Percentiles rank a stretch among this genome's conserved stretches.
Conservation (phyloP, 441 rosid species). For the Gossypium schwendimanii region DNA sequence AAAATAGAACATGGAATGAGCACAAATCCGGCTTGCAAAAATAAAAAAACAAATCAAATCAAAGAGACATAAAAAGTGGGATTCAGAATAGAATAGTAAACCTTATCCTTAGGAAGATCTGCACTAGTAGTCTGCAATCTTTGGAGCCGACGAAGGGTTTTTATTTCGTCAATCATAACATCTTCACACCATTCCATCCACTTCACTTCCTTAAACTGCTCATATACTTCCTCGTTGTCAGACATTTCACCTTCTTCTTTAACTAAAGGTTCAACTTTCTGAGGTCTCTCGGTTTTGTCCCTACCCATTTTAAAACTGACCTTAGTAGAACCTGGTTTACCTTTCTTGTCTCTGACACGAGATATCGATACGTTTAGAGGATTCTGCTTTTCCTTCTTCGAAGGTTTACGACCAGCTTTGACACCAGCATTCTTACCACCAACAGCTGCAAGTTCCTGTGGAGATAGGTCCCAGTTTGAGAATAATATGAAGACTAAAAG, state of each 20-base stretch:
- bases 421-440: slow-evolving; percentile 63
- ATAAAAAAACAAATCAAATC: neutral
- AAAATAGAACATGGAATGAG: neutral
- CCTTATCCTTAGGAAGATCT: slow-evolving; percentile 94
- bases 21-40: slow-evolving; percentile 3
- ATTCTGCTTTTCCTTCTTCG: slow-evolving; percentile 60
- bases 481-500: neutral
- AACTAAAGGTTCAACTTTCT: slow-evolving; percentile 59
- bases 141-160: slow-evolving; percentile 75
- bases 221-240: slow-evolving; percentile 80
- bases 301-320: slow-evolving; percentile 30
- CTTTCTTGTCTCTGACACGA: slow-evolving; percentile 46
- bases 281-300: slow-evolving; percentile 56
- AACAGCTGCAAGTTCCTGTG: slow-evolving; percentile 75
- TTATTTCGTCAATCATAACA: slow-evolving; percentile 71
- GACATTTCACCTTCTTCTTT: slow-evolving; percentile 99
- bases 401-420: slow-evolving; percentile 62
- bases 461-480: slow-evolving; percentile 15
- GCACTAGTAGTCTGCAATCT: slow-evolving; percentile 90
- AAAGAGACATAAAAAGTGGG: neutral
- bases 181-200: slow-evolving; percentile 99
- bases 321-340: slow-evolving; percentile 42
- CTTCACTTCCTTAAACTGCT: slow-evolving; percentile 95
- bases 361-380: slow-evolving; percentile 34
- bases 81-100: slow-evolving; percentile 7